Conservation (phyloP, 2,329 filamentous ascomycete species). For the Calonectria honghensis region DNA sequence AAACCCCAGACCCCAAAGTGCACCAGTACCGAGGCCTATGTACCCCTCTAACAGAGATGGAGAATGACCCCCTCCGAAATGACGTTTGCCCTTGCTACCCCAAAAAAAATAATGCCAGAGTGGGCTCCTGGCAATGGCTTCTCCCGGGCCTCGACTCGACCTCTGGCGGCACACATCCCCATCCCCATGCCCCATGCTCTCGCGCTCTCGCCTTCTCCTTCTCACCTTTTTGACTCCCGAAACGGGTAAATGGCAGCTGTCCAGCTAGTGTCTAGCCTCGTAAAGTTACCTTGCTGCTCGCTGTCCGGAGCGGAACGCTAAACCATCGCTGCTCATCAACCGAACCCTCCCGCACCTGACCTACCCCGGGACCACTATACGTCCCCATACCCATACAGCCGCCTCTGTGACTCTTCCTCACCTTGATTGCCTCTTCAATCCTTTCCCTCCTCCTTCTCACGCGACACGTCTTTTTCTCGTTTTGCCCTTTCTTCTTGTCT, state of each 20-base stretch:
- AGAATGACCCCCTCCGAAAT: constrained; percentile 35
- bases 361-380: constrained; percentile 21
- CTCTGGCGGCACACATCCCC: constrained; percentile 16
- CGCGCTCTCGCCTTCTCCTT: not conserved
- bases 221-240: not conserved
- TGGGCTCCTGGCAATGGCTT: constrained; percentile 33
- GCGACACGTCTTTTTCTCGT: constrained; percentile 32
- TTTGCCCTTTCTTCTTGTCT: constrained; percentile 36
- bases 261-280: constrained; percentile 14
- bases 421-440: constrained; percentile 34
- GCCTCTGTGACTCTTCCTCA: constrained; percentile 37
- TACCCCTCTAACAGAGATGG: constrained; percentile 42
- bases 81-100: constrained; percentile 41
- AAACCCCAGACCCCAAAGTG: constrained; percentile 13
- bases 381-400: constrained; percentile 18
- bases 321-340: constrained; percentile 44
- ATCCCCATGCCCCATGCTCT: constrained; percentile 20
- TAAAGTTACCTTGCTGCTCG: constrained; percentile 2
- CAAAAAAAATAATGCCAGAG: constrained; percentile 30
- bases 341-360: constrained; percentile 51
- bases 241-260: constrained; percentile 24
- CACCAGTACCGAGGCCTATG: constrained; percentile 24
- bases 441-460: constrained; percentile 31
- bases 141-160: constrained; percentile 19
- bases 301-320: constrained; percentile 8